phyloP scores from a whole-genome alignment of 305 asterid genomes.

The Fraxinus ornus region DNA sequence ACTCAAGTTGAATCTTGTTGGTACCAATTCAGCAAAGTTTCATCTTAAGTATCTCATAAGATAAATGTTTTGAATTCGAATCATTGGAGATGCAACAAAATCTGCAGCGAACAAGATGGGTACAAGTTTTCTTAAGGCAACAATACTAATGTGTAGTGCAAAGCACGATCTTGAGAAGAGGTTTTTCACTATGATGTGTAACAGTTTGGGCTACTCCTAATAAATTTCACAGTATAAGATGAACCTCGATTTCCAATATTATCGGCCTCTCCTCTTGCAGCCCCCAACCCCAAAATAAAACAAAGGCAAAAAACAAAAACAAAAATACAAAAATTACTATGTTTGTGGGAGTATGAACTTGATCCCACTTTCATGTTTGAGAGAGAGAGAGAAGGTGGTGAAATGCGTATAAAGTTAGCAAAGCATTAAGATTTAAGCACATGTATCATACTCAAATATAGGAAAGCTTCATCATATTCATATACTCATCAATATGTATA shows the following conservation, averaged over 20 bases:
- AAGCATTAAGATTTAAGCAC: neutral
- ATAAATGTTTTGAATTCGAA: too few species aligned
- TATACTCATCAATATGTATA: neutral
- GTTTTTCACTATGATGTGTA: neutral
- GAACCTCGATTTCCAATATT: neutral
- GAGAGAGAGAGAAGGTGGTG: neutral
- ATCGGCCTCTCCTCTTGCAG: neutral
- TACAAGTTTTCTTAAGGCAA: neutral
- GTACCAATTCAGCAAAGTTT: too few species aligned
- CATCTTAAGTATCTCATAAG: too few species aligned
- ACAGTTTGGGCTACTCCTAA: neutral
- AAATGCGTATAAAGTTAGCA: neutral
- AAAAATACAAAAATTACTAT: neutral
- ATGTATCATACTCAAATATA: neutral
- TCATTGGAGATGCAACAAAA: neutral
- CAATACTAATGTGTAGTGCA: neutral
- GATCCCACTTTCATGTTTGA: slow-evolving; percentile 3
- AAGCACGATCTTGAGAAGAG: neutral
- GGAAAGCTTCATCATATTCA: neutral
- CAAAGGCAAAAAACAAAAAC: neutral
- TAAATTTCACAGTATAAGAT: neutral
- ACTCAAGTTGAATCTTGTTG: too few species aligned
- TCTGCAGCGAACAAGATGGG: neutral
- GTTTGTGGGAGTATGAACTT: slow-evolving; percentile 11
- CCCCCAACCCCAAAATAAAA: neutral